Conservation (phyloP, 495 filamentous ascomycete species). For the Penicillium atrosanguineum region DNA sequence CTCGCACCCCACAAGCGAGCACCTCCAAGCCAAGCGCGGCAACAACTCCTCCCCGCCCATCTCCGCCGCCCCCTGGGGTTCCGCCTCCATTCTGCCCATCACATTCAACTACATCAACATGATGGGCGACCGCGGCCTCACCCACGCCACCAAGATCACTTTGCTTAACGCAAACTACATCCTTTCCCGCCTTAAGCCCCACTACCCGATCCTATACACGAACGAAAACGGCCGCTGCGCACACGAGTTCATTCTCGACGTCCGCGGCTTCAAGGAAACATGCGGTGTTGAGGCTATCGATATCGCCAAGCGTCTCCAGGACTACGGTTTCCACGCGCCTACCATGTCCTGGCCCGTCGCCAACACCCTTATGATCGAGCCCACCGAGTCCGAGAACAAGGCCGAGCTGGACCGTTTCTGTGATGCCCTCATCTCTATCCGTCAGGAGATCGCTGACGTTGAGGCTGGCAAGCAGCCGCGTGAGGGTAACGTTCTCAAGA, state of each 20-base stretch:
- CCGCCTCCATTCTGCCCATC: constrained; percentile 91
- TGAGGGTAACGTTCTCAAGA: constrained; percentile 88
- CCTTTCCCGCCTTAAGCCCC: constrained; percentile 80
- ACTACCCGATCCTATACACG: constrained; percentile 92
- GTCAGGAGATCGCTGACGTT: constrained; percentile 79
- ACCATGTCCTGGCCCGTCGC: constrained; percentile 98
- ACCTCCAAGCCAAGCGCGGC: constrained; percentile 60
- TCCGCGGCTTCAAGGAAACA: constrained; percentile 79
- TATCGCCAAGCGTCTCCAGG: constrained; percentile 94
- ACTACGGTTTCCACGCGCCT: constrained; percentile 97
- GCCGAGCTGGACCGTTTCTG: constrained; percentile 95
- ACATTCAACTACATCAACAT: constrained; percentile 97
- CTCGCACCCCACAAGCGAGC: constrained; percentile 58
- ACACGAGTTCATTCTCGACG: constrained; percentile 97
- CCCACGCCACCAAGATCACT: constrained; percentile 92
- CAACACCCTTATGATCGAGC: constrained; percentile 98
- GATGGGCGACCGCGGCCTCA: constrained; percentile 90
- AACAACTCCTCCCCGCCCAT: constrained; percentile 62
- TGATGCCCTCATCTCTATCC: constrained; percentile 86
- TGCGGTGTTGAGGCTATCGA: constrained; percentile 92
- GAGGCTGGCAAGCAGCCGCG: constrained; percentile 77
- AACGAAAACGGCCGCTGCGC: constrained; percentile 86
- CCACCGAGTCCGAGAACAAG: constrained; percentile 91
- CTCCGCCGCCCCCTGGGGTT: constrained; percentile 85
- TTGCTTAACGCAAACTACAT: constrained; percentile 98